Evolutionary conservation across 768 basidiomycete species (phyloP).

Genomic region (Rhizopogon sp.): DNA sequence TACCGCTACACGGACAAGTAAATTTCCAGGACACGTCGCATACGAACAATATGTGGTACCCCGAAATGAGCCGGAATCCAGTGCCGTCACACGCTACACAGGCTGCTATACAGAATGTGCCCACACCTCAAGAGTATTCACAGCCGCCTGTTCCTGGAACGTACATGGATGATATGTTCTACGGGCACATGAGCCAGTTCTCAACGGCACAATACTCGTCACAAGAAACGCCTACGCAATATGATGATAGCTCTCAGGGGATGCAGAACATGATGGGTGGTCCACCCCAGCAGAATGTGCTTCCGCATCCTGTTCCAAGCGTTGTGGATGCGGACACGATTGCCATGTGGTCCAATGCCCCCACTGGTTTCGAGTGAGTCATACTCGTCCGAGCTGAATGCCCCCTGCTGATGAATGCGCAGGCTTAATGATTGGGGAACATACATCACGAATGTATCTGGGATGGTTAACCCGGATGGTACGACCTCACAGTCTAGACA

Average conservation of each 20-base stretch:
- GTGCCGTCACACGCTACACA: not conserved
- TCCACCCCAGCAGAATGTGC: not conserved
- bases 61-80: slow-evolving; percentile 4
- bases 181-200: slow-evolving; percentile 13
- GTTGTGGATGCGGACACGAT: slow-evolving; percentile 45
- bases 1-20: slow-evolving; percentile 38
- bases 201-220: not conserved
- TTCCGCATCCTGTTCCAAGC: slow-evolving; percentile 1
- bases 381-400: not conserved
- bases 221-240: not conserved
- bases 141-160: not conserved
- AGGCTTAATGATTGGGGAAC: slow-evolving; percentile 38
- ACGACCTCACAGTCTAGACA: not conserved
- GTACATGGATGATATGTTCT: slow-evolving; percentile 20
- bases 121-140: not conserved
- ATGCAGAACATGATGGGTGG: not conserved
- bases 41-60: slow-evolving; percentile 16
- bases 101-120: not conserved
- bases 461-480: slow-evolving; percentile 15
- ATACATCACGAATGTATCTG: slow-evolving; percentile 30
- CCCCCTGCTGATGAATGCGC: not conserved
- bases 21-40: slow-evolving; percentile 10
- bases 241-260: not conserved
- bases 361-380: slow-evolving; percentile 56
- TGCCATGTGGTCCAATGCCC: slow-evolving; percentile 60